phyloP scores from a whole-genome alignment of 2,329 filamentous ascomycete genomes.

The Dactylella cylindrospora region DNA sequence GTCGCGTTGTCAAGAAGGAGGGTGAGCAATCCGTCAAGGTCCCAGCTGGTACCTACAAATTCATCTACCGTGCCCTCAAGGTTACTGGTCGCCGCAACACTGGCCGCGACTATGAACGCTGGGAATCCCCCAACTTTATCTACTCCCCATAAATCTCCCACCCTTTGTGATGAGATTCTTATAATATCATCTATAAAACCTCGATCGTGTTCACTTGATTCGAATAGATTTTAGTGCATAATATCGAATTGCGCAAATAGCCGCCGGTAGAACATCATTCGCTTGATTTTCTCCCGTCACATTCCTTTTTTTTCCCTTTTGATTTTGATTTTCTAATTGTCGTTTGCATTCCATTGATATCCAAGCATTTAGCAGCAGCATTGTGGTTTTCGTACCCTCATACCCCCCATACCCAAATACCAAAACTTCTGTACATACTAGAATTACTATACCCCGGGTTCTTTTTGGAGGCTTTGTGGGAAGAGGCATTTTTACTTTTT shows the following conservation, averaged over 20 bases:
- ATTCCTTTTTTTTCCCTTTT: background rate
- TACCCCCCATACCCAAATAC: slow-evolving; percentile 14
- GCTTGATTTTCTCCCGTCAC: no score
- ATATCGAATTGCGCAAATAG: no score
- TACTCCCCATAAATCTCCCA: slow-evolving; percentile 15
- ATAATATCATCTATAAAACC: background rate
- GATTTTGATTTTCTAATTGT: slow-evolving; percentile 13
- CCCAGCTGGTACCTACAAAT: slow-evolving; percentile 36
- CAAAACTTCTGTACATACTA: slow-evolving; percentile 31
- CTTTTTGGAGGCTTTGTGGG: slow-evolving; percentile 12
- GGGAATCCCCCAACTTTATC: slow-evolving; percentile 29
- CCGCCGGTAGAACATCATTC: no score
- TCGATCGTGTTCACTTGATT: slow-evolving; percentile 1
- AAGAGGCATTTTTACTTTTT: slow-evolving; percentile 23
- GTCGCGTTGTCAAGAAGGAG: slow-evolving; percentile 37
- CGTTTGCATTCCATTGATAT: no score
- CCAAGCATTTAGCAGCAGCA: slow-evolving; percentile 15
- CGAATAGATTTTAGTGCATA: slow-evolving; percentile 28
- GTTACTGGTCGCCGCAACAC: slow-evolving; percentile 26
- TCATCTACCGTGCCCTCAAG: slow-evolving; percentile 41
- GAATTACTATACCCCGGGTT: slow-evolving; percentile 28
- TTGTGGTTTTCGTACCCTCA: slow-evolving; percentile 15
- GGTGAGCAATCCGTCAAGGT: slow-evolving; percentile 30
- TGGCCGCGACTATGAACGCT: slow-evolving; percentile 42
- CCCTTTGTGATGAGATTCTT: background rate